Evolutionary conservation across 805 yeast species (phyloP).

Genomic region (Monosporozyma aerobia): DNA sequence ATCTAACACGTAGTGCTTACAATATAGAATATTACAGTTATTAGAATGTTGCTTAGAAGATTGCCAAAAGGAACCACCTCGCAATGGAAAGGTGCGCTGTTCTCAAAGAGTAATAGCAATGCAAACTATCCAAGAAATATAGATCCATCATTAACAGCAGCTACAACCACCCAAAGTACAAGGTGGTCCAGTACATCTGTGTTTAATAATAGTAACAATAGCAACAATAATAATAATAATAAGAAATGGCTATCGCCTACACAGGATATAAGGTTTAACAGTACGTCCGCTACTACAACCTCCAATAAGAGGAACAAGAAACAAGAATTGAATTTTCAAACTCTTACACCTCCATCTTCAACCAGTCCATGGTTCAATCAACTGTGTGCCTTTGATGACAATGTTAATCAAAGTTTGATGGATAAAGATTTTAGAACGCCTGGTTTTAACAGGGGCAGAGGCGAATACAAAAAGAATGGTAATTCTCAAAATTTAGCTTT

Average conservation of each 20-base stretch:
- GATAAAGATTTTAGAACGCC: constrained; percentile 1
- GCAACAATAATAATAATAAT: neutral
- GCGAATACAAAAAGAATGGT: constrained; percentile 6
- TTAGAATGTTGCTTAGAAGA: neutral
- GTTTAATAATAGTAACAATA: neutral
- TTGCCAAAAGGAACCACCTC: neutral
- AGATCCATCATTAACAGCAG: neutral
- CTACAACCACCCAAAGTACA: neutral
- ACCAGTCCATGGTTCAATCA: constrained; percentile 10
- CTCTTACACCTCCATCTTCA: neutral
- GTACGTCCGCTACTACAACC: neutral
- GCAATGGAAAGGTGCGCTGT: neutral
- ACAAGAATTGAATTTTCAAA: neutral
- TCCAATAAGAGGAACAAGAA: neutral
- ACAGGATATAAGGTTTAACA: neutral
- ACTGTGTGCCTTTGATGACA: constrained; percentile 12
- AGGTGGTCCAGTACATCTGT: neutral
- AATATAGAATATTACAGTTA: neutral
- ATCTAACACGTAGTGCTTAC: neutral
- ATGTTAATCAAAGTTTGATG: constrained; percentile 11
- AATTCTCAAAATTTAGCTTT: constrained; percentile 6
- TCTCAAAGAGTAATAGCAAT: neutral
- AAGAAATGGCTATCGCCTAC: neutral
- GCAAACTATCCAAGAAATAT: neutral
- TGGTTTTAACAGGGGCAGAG: constrained; percentile 15